Evolutionary conservation across 2,329 filamentous ascomycete genomes (phyloP).

Genomic region (Ophiostoma quercus): DNA sequence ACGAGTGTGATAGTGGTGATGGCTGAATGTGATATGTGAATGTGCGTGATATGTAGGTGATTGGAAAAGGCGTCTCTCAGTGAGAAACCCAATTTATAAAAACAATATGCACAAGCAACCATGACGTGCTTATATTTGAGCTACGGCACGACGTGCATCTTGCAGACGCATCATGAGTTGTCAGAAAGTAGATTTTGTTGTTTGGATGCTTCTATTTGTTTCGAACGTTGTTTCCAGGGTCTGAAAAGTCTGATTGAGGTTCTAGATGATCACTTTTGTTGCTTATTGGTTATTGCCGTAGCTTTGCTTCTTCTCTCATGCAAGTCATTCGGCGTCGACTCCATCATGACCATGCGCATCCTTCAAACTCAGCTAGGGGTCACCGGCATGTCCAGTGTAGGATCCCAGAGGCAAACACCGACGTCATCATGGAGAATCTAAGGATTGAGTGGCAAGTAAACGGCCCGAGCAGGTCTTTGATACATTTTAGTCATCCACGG

Average conservation of each 20-base stretch:
- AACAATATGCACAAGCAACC: conserved; percentile 5
- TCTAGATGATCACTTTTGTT: not conserved
- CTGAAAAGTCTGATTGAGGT: not conserved
- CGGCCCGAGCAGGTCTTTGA: not conserved
- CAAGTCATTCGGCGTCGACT: not conserved
- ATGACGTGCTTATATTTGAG: not conserved
- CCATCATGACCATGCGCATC: not conserved
- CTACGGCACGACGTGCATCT: conserved; percentile 14
- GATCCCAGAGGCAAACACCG: not conserved
- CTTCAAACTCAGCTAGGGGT: not conserved
- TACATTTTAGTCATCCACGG: not conserved
- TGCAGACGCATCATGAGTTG: conserved; percentile 16
- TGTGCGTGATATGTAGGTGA: conserved; percentile 3
- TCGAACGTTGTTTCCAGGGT: not conserved
- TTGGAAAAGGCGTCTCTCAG: not conserved
- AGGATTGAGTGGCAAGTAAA: not conserved
- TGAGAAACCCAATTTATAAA: too few species aligned
- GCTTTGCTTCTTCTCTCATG: not conserved
- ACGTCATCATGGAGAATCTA: not conserved
- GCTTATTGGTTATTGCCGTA: too few species aligned
- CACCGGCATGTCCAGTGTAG: not conserved
- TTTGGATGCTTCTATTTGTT: not conserved
- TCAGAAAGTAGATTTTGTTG: conserved; percentile 11
- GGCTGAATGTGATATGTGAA: not conserved
- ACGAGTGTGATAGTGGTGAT: conserved; percentile 8